Percentiles rank a stretch among this genome's conserved stretches.
These are phyloP conservation scores for Cryomyces minteri DNA, from an alignment of 495 filamentous ascomycete genomes.

Conservation along the genomic window DNA sequence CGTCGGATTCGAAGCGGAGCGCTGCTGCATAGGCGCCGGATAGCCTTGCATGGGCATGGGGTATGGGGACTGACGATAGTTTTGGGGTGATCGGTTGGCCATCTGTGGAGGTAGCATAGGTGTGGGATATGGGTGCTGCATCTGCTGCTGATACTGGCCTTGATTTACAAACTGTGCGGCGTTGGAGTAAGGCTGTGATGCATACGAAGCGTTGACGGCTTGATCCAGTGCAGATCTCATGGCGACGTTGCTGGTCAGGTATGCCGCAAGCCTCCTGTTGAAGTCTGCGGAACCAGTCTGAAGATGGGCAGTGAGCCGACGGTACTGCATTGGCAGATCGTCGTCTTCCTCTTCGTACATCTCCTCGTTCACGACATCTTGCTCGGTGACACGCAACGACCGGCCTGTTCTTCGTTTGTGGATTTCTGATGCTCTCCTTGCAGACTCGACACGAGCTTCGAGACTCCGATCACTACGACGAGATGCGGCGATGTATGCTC, in stretches of 20 bases:
- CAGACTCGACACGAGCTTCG: conserved; percentile 80
- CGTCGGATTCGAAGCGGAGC: conserved; percentile 21
- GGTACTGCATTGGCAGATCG: conserved; percentile 28
- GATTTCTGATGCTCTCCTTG: conserved; percentile 69
- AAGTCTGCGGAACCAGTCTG: conserved; percentile 34
- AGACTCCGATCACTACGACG: conserved; percentile 72
- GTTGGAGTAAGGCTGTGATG: conserved; percentile 24
- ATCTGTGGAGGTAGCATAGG: conserved; percentile 23
- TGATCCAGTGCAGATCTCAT: conserved; percentile 31
- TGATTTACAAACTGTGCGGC: conserved; percentile 16
- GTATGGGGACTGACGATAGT: conserved; percentile 17
- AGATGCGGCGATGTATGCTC: conserved; percentile 93
- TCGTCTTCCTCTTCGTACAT: conserved; percentile 98
- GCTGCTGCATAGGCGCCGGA: conserved; percentile 15
- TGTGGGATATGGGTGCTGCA: conserved; percentile 2
- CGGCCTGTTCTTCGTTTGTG: conserved; percentile 82
- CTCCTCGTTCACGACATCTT: conserved; percentile 81
- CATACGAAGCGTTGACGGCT: conserved; percentile 17
- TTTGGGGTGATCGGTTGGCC: conserved; percentile 17
- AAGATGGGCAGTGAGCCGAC: conserved; percentile 33
- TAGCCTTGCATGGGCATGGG: conserved; percentile 14
- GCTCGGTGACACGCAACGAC: conserved; percentile 61
- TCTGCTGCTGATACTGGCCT: conserved; percentile 5
- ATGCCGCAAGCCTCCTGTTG: conserved; percentile 38
- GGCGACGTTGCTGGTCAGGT: conserved; percentile 36